phyloP scores from a whole-genome alignment of 805 yeast genomes.

The Nakazawaea holstii region DNA sequence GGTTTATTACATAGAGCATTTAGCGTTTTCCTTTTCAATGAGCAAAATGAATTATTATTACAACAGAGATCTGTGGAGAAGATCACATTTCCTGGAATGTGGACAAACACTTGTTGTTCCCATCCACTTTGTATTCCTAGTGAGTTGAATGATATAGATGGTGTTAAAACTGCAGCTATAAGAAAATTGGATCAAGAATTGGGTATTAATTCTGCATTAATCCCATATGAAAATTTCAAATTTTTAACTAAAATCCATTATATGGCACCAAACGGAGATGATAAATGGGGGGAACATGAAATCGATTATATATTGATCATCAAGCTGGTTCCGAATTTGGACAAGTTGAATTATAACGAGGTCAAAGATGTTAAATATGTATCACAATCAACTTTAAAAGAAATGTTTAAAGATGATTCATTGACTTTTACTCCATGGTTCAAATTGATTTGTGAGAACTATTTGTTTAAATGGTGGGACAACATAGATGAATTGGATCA shows the following conservation, averaged over 20 bases:
- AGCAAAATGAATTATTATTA: conserved; percentile 66
- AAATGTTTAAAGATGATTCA: conserved; percentile 62
- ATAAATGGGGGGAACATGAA: conserved; percentile 95
- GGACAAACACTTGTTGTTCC: conserved; percentile 99
- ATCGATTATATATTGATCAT: conserved; percentile 89
- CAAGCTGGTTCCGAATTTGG: conserved; percentile 41
- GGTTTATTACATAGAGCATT: conserved; percentile 95
- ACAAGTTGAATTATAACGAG: conserved; percentile 68
- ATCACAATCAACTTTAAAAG: conserved; percentile 54
- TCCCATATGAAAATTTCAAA: conserved; percentile 63
- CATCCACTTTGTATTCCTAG: conserved; percentile 85
- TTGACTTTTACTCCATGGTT: conserved; percentile 96
- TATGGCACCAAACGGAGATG: conserved; percentile 72
- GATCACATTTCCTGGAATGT: conserved; percentile 92
- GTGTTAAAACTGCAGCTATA: conserved; percentile 84
- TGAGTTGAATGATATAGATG: conserved; percentile 71
- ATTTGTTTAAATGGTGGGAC: conserved; percentile 93
- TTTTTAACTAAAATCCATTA: conserved; percentile 93
- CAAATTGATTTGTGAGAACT: conserved; percentile 87
- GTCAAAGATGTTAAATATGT: conserved; percentile 81
- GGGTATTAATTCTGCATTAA: conserved; percentile 64
- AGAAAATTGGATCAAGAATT: conserved; percentile 91
- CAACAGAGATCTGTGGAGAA: conserved; percentile 97
- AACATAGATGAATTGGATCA: conserved; percentile 53
- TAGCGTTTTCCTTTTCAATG: conserved; percentile 88